These are phyloP conservation scores for Vigna angularis DNA, from an alignment of 306 rosid genomes.

Conservation along the genomic window DNA sequence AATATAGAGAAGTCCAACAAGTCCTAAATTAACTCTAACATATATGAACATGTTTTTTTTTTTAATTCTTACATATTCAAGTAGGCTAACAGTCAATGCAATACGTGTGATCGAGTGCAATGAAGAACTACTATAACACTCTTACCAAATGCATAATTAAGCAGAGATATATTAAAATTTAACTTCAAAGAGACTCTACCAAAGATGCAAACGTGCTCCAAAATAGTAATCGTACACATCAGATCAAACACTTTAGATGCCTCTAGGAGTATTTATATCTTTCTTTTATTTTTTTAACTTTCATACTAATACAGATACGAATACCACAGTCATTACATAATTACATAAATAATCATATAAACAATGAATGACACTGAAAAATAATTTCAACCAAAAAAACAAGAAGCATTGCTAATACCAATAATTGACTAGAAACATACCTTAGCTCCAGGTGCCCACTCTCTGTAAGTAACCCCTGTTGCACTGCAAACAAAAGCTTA, in stretches of 20 bases:
- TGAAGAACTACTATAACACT: slow-evolving; percentile 23
- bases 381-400: slow-evolving; percentile 14
- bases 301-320: slow-evolving; percentile 21
- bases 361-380: background rate
- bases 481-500: slow-evolving; percentile 65
- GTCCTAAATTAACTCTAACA: slow-evolving; percentile 15
- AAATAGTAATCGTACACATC: slow-evolving; percentile 1
- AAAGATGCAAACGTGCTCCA: background rate
- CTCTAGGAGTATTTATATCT: slow-evolving; percentile 5
- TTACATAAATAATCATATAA: background rate
- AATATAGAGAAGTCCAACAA: slow-evolving; percentile 27
- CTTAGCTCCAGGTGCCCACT: slow-evolving; percentile 99
- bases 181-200: slow-evolving; percentile 13
- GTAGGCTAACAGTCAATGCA: slow-evolving; percentile 2
- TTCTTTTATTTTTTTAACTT: slow-evolving; percentile 18
- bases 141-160: background rate
- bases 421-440: slow-evolving; percentile 52
- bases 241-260: slow-evolving; percentile 17
- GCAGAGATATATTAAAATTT: background rate
- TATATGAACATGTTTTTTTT: background rate
- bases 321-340: slow-evolving; percentile 21
- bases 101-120: background rate
- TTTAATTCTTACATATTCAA: background rate
- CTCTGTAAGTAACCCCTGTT: slow-evolving; percentile 89
- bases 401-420: slow-evolving; percentile 10